Evolutionary conservation across 2,329 filamentous ascomycete genomes (phyloP), one percentile per base, ranked within the genome.

Genomic region (Curvularia sp.): DNA sequence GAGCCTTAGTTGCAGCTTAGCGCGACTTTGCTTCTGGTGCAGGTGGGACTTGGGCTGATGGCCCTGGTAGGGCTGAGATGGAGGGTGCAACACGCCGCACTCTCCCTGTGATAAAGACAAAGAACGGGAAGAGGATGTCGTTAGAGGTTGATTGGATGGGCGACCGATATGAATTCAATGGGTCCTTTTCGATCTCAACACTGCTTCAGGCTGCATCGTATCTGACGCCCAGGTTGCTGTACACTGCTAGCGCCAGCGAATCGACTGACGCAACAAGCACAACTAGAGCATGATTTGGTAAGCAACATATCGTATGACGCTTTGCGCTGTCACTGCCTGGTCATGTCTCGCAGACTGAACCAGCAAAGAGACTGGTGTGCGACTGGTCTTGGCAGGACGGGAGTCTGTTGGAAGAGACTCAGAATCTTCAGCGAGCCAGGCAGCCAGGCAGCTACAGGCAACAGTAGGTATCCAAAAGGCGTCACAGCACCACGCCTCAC

Each of bases 401-500:
- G 12, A 4, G 41, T 22, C 31, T 49, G 20, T 33, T 9, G 31
- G 12, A 3, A 38, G 33, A 38, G 33, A n/a, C 51, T 53, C 20
- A 41, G 35, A 13, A 56, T 53, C 53, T 55, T 64, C 53, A 61
- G 47, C 51, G 52, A 38, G 20, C 52, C 53, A 61, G 47, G 54
- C 53, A 38, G 20, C 52, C 51, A 76, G 74, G 74, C 72, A 76
- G 65, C 73, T 65, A 63, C 58, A 75, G 72, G 71, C 68, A 75
- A 53, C 63, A 43, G 44, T 52, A 66, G 65, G 67, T 62, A 65
- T 33, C 57, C 42, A 48, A 47, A 62, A 73, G 68, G 67, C 63
- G 66, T 33, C 60, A 38, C 43, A 30, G 31, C 51, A 53, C 52
- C 53, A 13, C 24, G 31, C 31, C 44, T 38, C 47, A 59, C 49